A percentile compares a stretch with the other conserved stretches of the same genome.
Evolutionary conservation across 305 asterid genomes (phyloP).

Genomic region (Fraxinus albicans): DNA sequence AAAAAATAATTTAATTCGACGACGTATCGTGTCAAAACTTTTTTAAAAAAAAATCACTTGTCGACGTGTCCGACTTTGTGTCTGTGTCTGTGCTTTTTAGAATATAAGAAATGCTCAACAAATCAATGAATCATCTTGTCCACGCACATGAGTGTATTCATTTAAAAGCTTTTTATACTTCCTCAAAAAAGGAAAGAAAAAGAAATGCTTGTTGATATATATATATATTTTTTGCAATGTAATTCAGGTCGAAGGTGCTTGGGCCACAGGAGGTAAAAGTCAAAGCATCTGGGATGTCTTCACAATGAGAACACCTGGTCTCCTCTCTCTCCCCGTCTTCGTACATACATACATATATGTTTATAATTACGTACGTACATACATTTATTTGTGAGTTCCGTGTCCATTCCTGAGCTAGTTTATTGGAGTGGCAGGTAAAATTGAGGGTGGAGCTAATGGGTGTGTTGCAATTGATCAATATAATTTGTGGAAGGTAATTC

Average conservation of each 20-base stretch:
- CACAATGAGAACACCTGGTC: conserved; percentile 18
- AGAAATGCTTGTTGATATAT: too few relatives aligned
- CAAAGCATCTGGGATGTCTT: conserved; percentile 22
- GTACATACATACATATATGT: not conserved
- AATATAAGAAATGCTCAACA: too few relatives aligned
- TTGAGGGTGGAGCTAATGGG: conserved; percentile 21
- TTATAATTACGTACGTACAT: not conserved
- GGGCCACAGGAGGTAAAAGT: conserved; percentile 16
- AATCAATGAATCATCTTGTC: too few relatives aligned
- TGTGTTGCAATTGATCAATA: conserved; percentile 22
- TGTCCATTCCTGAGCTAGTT: not conserved
- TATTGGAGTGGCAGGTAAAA: not conserved
- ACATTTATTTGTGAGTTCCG: not conserved
- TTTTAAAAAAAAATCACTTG: too few relatives aligned
- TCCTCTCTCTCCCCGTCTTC: not conserved
- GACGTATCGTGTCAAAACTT: too few relatives aligned
- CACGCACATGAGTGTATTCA: too few relatives aligned
- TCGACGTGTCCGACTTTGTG: too few relatives aligned
- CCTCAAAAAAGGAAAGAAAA: too few relatives aligned
- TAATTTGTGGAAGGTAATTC: conserved; percentile 1
- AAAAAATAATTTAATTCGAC: too few relatives aligned
- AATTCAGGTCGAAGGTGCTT: conserved; percentile 20
- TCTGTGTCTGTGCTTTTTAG: too few relatives aligned
- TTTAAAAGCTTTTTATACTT: too few relatives aligned
- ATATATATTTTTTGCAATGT: not conserved